Conservation (phyloP, 371 early-diverging fungal species). For the Thermomucor indicae-seudaticae region DNA sequence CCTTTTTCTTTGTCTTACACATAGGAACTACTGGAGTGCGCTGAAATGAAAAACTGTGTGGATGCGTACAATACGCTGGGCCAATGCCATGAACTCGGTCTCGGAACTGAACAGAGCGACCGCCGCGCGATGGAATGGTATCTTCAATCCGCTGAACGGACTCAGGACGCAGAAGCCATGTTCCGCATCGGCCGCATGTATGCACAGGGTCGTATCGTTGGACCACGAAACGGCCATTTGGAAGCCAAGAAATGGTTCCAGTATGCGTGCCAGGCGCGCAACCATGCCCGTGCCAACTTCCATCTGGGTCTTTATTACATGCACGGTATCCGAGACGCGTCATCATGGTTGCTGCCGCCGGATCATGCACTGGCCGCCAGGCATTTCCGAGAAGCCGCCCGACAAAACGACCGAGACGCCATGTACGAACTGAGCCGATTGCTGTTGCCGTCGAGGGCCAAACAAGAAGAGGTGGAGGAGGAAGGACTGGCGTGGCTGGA, state of each 20-base stretch:
- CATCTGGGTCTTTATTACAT: constrained; percentile 30
- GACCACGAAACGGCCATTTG: constrained; percentile 7
- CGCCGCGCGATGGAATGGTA: constrained; percentile 41
- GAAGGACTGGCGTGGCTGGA: constrained; percentile 19
- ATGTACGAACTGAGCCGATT: constrained; percentile 33
- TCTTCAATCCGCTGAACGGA: constrained; percentile 24
- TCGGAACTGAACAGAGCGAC: constrained; percentile 43
- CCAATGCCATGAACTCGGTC: constrained; percentile 42
- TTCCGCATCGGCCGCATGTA: constrained; percentile 37
- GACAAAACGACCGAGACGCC: constrained; percentile 26
- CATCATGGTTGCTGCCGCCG: neutral
- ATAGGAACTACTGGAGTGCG: constrained; percentile 39
- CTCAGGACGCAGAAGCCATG: constrained; percentile 38
- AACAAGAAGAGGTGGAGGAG: neutral
- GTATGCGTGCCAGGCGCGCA: constrained; percentile 21
- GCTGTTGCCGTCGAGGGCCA: constrained; percentile 12
- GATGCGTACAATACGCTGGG: constrained; percentile 36
- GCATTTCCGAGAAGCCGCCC: constrained; percentile 31
- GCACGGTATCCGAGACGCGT: constrained; percentile 17
- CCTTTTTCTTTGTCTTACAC: neutral
- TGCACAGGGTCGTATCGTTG: constrained; percentile 17
- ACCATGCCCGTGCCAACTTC: constrained; percentile 31
- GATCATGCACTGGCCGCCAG: constrained; percentile 13
- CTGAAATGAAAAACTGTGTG: constrained; percentile 27
- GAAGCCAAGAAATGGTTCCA: constrained; percentile 32